A percentile compares a stretch with the other conserved stretches of the same genome.
Evolutionary conservation across 352 stramenopile species (phyloP).

Genomic region (Globisporangium radiosum): DNA sequence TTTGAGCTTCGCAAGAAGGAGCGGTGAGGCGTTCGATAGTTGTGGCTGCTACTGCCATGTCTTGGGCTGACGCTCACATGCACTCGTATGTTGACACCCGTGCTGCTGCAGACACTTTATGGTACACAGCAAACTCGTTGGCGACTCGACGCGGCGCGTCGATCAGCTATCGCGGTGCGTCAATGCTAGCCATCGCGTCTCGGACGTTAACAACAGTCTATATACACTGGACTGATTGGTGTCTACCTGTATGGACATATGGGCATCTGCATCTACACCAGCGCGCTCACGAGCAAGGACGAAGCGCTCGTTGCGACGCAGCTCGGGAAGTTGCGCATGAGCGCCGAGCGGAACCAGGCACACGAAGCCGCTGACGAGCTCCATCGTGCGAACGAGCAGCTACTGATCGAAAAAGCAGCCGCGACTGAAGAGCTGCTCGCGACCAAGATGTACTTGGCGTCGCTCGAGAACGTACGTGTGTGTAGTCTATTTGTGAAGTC

Average conservation of each 20-base stretch:
- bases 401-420: constrained; percentile 55
- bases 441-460: constrained; percentile 65
- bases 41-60: neutral
- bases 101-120: constrained; percentile 39
- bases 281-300: constrained; percentile 48
- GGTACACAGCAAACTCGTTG: constrained; percentile 52
- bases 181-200: too few species aligned
- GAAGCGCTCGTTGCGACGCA: constrained; percentile 42
- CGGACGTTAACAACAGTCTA: too few species aligned
- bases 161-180: constrained; percentile 53
- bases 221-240: too few species aligned
- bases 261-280: constrained; percentile 8
- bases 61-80: too few species aligned
- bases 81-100: too few species aligned
- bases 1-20: constrained; percentile 50
- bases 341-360: constrained; percentile 45
- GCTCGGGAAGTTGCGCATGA: constrained; percentile 43
- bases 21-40: constrained; percentile 20
- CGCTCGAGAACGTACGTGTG: constrained; percentile 40
- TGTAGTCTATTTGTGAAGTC: neutral
- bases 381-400: constrained; percentile 53
- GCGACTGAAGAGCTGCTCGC: constrained; percentile 57
- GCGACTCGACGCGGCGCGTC: constrained; percentile 56
- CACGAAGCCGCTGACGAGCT: constrained; percentile 49
- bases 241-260: too few species aligned